Base-by-base conservation (phyloP, 2,329 filamentous ascomycete species). In the Penicillium paneum region DNA sequence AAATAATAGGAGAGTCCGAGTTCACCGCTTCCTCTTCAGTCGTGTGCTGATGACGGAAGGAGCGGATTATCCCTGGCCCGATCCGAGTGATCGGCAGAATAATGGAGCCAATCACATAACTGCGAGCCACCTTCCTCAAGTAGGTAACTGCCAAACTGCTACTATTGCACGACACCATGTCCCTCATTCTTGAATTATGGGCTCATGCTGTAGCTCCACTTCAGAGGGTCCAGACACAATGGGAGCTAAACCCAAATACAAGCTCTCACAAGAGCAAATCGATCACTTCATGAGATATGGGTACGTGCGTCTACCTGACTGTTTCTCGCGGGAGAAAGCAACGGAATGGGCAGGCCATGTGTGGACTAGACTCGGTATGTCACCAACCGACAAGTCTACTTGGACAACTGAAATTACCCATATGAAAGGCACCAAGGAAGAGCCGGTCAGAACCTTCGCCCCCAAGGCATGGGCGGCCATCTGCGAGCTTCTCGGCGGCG, bases 401-500 rank as follows among this genome's bases (percentile, higher is more conserved):
- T 89, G 87, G 86, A 78, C 75, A n/a, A 74, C 73, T 2, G 79
- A 82, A 60, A 78, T 83, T 42, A 83, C 77, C 51, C 83, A 88
- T 73, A 88, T 89, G 85, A 84, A 84, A 0, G 74, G 71, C 26
- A 84, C 86, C 71, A 75, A 73, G n/a, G 68, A 72, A 31, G 83
- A 85, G 55, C 72, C 79, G 54, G 79, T 81, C 39, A 72, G 77
- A 1, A 71, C 73, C 0, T 84, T 89, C 61, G 83, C 86, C 0
- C 86, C 87, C 0, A 81, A 81, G 56, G 86, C 84, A 2, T 89
- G 85, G 85, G 73, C 77, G 0, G 85, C 84, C 17, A 87, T 89
- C 57, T 84, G 82, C 68, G 81, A 86, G 68, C 78, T 89, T 10
- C 81, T 86, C 54, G 86, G 85, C 49, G 86, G 85, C 52, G 81